phyloP scores from a whole-genome alignment of 495 filamentous ascomycete genomes.

The Hypoxylon intermedium region DNA sequence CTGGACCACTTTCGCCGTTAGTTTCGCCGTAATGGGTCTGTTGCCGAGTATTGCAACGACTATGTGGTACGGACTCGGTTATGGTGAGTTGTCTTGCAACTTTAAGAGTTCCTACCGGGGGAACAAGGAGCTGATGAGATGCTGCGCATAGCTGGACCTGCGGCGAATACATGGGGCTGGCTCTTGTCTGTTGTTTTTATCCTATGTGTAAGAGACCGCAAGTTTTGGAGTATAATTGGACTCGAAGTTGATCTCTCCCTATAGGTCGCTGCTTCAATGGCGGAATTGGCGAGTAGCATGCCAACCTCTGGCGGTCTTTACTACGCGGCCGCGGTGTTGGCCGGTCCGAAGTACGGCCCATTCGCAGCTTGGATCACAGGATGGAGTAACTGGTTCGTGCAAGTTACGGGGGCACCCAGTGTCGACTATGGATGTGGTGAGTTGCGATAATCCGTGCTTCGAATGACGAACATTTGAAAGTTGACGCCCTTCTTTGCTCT shows the following conservation, averaged over 20 bases:
- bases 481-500: slow-evolving; percentile 51
- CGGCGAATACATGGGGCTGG: slow-evolving; percentile 87
- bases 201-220: slow-evolving; percentile 62
- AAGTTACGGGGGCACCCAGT: slow-evolving; percentile 74
- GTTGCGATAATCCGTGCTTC: neutral
- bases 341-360: slow-evolving; percentile 76
- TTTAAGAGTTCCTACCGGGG: neutral
- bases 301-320: slow-evolving; percentile 70
- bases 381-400: slow-evolving; percentile 79
- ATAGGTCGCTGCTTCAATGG: slow-evolving; percentile 32
- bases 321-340: slow-evolving; percentile 80
- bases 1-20: slow-evolving; percentile 83
- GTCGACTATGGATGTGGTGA: slow-evolving; percentile 51
- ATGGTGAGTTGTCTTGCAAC: slow-evolving; percentile 52
- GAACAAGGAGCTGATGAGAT: slow-evolving; percentile 11
- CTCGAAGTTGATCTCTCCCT: slow-evolving; percentile 44
- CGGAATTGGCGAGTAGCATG: slow-evolving; percentile 51
- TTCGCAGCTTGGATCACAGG: slow-evolving; percentile 77
- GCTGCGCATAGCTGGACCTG: slow-evolving; percentile 63
- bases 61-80: slow-evolving; percentile 80
- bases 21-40: slow-evolving; percentile 76
- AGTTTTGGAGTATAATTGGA: slow-evolving; percentile 72
- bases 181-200: slow-evolving; percentile 77
- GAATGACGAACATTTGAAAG: neutral
- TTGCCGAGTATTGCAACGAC: slow-evolving; percentile 79